Evolutionary conservation across 768 basidiomycete species (phyloP), one percentile per base, ranked within the genome.

Genomic region (Xerocomus brunneocitrinus): DNA sequence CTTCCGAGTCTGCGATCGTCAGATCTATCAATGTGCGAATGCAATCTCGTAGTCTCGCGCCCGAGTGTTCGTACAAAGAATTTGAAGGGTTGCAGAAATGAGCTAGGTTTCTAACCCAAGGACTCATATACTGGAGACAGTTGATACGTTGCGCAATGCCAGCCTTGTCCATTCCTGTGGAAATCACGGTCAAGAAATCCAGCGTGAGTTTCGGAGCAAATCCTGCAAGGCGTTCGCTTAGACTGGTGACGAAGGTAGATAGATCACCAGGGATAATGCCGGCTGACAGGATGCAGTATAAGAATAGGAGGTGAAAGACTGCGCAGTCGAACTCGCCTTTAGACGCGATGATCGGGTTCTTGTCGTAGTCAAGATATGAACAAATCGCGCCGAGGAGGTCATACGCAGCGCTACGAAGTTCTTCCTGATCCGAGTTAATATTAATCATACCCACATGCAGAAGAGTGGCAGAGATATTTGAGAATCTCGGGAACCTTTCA

Each of bases 161-260:
- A 12, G 72, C 68, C 59, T 72, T 75, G 71, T 76, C 62, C 76
- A 89, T 82, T 3, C 83, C 80, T 0, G 78, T 79, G 31, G 81
- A 81, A 28, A 94, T 89, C 68, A 94, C 93, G n/a, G 84, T 81
- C 49, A 95, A 74, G 69, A 95, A 91, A 68, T 95, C 93, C 16
- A 95, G 73, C 0, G 92, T 94, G 31, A 95, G 73, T 32, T 89
- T 81, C 10, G 93, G 91, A n/a, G 81, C 82, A 60, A 84, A 85
- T 2, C 74, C 75, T 3, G 91, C 82, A 14, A 93, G 71, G 40
- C 79, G 80, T 55, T 87, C 87, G 67, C 90, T 92, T 40, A 92
- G 68, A 47, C 76, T 75, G 8, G 76, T 69, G 24, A 86, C 79
- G 56, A 89, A 88, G 1, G 82, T 73, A 45, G 74, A 75, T 12